Percentiles rank a stretch among this genome's conserved stretches.
Evolutionary conservation across 2,329 filamentous ascomycete genomes (phyloP).

Genomic region (Aspergillus tanneri): DNA sequence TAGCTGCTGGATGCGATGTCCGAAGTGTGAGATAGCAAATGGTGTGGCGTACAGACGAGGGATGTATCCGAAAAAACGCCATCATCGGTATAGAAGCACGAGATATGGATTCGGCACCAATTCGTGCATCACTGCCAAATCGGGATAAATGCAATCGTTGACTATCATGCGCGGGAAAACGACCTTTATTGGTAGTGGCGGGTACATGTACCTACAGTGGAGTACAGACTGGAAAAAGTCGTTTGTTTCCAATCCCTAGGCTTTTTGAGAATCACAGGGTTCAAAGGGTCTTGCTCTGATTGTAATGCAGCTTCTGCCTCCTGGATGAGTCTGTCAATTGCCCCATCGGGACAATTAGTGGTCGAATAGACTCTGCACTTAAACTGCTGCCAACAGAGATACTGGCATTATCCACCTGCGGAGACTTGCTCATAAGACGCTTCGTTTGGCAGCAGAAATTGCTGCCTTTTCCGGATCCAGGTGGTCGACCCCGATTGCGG

Average conservation of each 20-base stretch:
- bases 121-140: constrained; percentile 3
- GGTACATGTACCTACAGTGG: constrained; percentile 2
- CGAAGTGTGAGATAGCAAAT: constrained; percentile 5
- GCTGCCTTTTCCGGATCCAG: neutral
- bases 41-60: constrained; percentile 5
- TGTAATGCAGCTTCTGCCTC: neutral
- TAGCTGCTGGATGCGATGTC: constrained; percentile 3
- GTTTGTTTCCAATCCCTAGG: neutral
- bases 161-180: neutral
- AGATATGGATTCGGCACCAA: constrained; percentile 6
- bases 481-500: neutral
- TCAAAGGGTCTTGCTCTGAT: neutral
- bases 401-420: neutral
- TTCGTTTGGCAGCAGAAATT: neutral
- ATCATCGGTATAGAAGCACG: neutral
- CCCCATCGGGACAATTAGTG: neutral
- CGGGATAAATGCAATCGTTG: constrained; percentile 3
- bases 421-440: neutral
- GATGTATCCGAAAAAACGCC: constrained; percentile 1
- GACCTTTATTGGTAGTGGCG: neutral
- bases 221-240: constrained; percentile 1
- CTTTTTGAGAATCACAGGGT: neutral
- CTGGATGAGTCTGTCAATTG: neutral
- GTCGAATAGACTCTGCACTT: neutral
- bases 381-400: neutral